Evolutionary conservation across 2,329 filamentous ascomycete genomes (phyloP), one percentile per base, ranked within the genome.

Genomic region (Diaporthe citri): DNA sequence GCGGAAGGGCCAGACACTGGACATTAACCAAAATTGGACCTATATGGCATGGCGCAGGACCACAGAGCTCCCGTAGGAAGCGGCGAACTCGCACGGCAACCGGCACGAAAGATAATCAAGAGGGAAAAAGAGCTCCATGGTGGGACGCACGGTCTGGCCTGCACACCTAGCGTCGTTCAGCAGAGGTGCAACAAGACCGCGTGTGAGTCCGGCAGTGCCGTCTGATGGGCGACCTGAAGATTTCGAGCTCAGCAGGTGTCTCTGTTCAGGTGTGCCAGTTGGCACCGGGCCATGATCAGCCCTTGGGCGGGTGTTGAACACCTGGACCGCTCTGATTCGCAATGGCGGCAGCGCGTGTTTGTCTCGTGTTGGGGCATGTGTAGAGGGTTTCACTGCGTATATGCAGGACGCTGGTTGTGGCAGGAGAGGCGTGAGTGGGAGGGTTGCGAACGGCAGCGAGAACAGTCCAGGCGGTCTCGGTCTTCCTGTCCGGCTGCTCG

Each of bases 301-400:
- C 57, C 43, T 55, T 66, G 60, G 56, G 60, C 51, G 56, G 62
- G 41, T 43, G 36, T 22, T 31, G 70, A 22, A 43, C 48, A 69
- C 13, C 25, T 67, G 66, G 36, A 20, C 52, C 10, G n/a, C 36
- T 55, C 62, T 70, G 62, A 70, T 70, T 70, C 71, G 70, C 34
- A 70, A 36, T 43, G 43, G 51, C 25, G 59, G 60, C 48, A 39
- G 64, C 64, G 52, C 28, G 52, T 64, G 48, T 52, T 52, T 51
- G 64, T 67, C 60, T 73, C 57, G 75, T 72, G 70, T 74, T 31
- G 57, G 66, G 57, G 67, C 66, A 66, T 57, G 57, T 48, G 73
- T 71, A 67, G 48, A 69, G 60, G 62, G 75, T 76, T 64, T 69
- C 60, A 76, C 69, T 52, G 70, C 70, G 73, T 75, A 51, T 41